A percentile compares a stretch with the other conserved stretches of the same genome.
phyloP scores from a whole-genome alignment of 768 basidiomycete genomes.

The Wakefieldia striispora region DNA sequence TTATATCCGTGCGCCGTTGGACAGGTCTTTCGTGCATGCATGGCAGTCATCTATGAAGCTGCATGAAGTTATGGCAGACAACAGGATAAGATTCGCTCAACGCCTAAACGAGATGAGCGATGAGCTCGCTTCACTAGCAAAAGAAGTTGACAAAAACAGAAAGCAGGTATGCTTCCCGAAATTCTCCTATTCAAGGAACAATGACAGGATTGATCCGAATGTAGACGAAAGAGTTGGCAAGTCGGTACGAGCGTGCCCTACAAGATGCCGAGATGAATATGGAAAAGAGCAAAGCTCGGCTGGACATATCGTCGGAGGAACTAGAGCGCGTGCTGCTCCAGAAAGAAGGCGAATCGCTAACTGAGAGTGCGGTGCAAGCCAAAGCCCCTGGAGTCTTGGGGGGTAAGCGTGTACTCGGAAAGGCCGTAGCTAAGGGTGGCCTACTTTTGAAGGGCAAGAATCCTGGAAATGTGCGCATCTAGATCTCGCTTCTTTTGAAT shows the following conservation, averaged over 20 bases:
- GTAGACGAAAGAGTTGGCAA: conserved; percentile 91
- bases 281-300: conserved; percentile 84
- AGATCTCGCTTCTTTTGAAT: conserved; percentile 5
- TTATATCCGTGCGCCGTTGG: conserved; percentile 6
- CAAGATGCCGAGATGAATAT: conserved; percentile 84
- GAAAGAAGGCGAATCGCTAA: conserved; percentile 92
- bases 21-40: conserved; percentile 65
- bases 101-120: conserved; percentile 96
- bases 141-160: conserved; percentile 92
- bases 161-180: conserved; percentile 59
- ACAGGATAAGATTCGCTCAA: conserved; percentile 80
- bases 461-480: conserved; percentile 66
- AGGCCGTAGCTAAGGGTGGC: conserved; percentile 89
- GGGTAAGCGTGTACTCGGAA: conserved; percentile 83
- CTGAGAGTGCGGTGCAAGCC: conserved; percentile 71
- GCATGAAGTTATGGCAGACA: conserved; percentile 89
- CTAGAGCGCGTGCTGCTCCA: conserved; percentile 87
- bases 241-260: conserved; percentile 82
- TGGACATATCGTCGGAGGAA: conserved; percentile 91
- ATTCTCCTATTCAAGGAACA: neutral
- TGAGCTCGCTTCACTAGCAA: conserved; percentile 79
- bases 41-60: conserved; percentile 87
- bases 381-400: conserved; percentile 56
- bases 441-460: conserved; percentile 90
- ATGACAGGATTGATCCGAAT: conserved; percentile 1